Evolutionary conservation across 2,329 filamentous ascomycete genomes (phyloP).

Genomic region (Diplodia mutila): DNA sequence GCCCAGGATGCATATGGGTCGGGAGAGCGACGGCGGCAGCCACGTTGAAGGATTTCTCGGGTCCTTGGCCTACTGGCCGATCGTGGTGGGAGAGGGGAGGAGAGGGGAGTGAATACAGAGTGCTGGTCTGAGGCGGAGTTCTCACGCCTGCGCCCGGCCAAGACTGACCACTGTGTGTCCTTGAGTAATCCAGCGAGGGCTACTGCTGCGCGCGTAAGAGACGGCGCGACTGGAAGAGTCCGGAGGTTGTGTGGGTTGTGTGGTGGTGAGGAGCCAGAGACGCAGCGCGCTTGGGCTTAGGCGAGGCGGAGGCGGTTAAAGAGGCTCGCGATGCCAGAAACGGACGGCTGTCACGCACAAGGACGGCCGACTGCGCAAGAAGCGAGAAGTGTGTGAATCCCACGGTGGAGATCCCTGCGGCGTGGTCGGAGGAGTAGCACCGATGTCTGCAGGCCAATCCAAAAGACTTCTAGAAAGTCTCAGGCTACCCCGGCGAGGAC

Average conservation of each 20-base stretch:
- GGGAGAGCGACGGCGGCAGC: slow-evolving; percentile 64
- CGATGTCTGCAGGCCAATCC: slow-evolving; percentile 37
- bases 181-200: slow-evolving; percentile 56
- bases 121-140: slow-evolving; percentile 42
- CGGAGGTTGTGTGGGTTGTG: background rate
- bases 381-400: slow-evolving; percentile 13
- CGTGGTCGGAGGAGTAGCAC: slow-evolving; percentile 42
- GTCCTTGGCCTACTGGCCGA: slow-evolving; percentile 47
- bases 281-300: slow-evolving; percentile 4
- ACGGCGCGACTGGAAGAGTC: slow-evolving; percentile 24
- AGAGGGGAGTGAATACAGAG: slow-evolving; percentile 45
- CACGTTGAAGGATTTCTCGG: slow-evolving; percentile 60
- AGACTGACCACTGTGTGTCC: slow-evolving; percentile 52
- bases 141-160: slow-evolving; percentile 49
- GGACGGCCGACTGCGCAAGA: slow-evolving; percentile 25
- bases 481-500: slow-evolving; percentile 41
- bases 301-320: slow-evolving; percentile 25
- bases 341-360: slow-evolving; percentile 23
- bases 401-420: slow-evolving; percentile 33
- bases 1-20: slow-evolving; percentile 64
- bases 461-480: slow-evolving; percentile 50
- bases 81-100: slow-evolving; percentile 39
- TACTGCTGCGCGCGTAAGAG: slow-evolving; percentile 3
- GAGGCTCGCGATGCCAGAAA: slow-evolving; percentile 24
- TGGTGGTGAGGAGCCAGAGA: slow-evolving; percentile 5